Percentiles rank a stretch among this genome's conserved stretches.
Conservation (phyloP, 2,329 filamentous ascomycete genomes). For the Tolypocladium tropicale region DNA sequence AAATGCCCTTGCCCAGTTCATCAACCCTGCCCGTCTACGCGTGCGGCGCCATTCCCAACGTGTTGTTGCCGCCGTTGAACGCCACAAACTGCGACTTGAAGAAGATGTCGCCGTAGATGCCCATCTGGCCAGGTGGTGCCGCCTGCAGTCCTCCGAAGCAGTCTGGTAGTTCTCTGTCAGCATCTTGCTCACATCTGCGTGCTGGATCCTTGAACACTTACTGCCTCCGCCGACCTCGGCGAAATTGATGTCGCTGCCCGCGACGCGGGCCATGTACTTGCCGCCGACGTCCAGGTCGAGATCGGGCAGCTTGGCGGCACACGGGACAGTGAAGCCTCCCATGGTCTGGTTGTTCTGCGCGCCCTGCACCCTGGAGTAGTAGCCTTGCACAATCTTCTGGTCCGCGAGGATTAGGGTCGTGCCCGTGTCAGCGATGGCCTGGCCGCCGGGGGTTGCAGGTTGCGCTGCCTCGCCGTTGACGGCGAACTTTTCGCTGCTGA, state of each 20-base stretch:
- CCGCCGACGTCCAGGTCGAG: conserved; percentile 46
- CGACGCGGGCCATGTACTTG: conserved; percentile 44
- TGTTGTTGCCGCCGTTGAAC: conserved; percentile 45
- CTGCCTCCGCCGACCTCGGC: conserved; percentile 37
- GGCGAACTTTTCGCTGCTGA: conserved; percentile 40
- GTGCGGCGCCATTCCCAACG: conserved; percentile 36
- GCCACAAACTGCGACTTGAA: conserved; percentile 52
- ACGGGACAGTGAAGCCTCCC: conserved; percentile 38
- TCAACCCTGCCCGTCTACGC: conserved; percentile 1
- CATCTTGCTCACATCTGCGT: conserved; percentile 23
- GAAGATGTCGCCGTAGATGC: conserved; percentile 54
- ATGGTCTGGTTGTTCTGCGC: conserved; percentile 26
- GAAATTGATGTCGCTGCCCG: conserved; percentile 44
- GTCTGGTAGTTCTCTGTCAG: not conserved
- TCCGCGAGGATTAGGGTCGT: conserved; percentile 55
- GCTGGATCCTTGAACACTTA: conserved; percentile 23
- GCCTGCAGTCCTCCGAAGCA: conserved; percentile 59
- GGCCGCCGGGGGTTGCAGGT: conserved; percentile 23
- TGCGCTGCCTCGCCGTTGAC: conserved; percentile 34
- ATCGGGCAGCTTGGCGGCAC: conserved; percentile 33
- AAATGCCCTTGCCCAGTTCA: not conserved
- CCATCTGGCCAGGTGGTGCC: conserved; percentile 36
- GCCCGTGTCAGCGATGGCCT: conserved; percentile 47
- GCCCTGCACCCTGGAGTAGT: conserved; percentile 37
- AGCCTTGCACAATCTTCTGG: conserved; percentile 35